Conservation (phyloP, 1,284 basidiomycete genomes). For the Tremellales sp. region DNA sequence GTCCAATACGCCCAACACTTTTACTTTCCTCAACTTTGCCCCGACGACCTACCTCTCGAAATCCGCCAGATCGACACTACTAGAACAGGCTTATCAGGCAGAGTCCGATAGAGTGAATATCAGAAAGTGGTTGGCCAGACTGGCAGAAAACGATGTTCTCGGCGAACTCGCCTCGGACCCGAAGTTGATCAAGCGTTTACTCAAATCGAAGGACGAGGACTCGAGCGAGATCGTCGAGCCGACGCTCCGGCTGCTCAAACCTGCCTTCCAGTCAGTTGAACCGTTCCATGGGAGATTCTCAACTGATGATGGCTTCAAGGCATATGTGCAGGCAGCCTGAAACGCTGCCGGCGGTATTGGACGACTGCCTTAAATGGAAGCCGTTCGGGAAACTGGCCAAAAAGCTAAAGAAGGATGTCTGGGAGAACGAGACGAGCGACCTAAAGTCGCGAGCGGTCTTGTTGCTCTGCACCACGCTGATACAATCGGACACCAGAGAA, state of each 20-base stretch:
- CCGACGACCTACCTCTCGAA: constrained; percentile 15
- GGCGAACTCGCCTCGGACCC: constrained; percentile 9
- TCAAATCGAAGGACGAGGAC: neutral
- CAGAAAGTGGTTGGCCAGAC: constrained; percentile 16
- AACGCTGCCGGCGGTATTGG: neutral
- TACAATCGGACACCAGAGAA: neutral
- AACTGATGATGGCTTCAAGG: neutral
- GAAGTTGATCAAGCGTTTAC: constrained; percentile 7
- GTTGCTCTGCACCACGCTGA: neutral
- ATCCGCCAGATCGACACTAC: constrained; percentile 10
- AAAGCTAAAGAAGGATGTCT: neutral
- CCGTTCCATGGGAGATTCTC: neutral
- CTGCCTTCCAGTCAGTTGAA: constrained; percentile 3
- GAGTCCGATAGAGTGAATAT: constrained; percentile 12
- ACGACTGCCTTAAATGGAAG: constrained; percentile 5
- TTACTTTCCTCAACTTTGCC: constrained; percentile 11
- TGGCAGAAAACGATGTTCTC: constrained; percentile 10
- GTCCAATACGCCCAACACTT: constrained; percentile 4
- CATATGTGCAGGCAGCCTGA: neutral
- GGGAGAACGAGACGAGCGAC: neutral
- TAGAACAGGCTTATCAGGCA: constrained; percentile 14
- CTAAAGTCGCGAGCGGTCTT: neutral
- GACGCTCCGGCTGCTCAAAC: constrained; percentile 5
- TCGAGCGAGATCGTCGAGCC: neutral
- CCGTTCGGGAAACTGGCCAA: constrained; percentile 3